These are phyloP conservation scores for Arabidopsis arenosa DNA, from an alignment of 345 rosid genomes.

Conservation along the genomic window DNA sequence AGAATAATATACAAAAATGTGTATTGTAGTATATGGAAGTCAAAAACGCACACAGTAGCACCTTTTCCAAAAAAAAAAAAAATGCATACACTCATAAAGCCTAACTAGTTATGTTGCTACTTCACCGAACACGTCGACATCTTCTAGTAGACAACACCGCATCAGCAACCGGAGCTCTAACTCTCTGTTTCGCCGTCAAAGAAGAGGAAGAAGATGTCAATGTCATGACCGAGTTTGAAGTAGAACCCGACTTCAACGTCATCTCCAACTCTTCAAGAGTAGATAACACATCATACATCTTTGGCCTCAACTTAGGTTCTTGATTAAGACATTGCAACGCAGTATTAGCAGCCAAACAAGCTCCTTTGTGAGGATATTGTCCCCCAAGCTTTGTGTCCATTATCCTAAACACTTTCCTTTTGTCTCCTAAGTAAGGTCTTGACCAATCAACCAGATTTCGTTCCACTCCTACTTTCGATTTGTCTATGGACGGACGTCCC, in stretches of 20 bases:
- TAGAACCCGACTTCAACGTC: constrained; percentile 18
- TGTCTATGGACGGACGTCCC: constrained; percentile 81
- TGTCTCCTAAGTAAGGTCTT: constrained; percentile 79
- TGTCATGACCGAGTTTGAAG: constrained; percentile 26
- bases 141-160: constrained; percentile 22
- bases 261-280: constrained; percentile 59
- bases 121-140: constrained; percentile 17
- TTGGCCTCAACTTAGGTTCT: constrained; percentile 78
- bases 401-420: constrained; percentile 75
- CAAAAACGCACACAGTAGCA: neutral
- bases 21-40: neutral
- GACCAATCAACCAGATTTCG: constrained; percentile 92
- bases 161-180: constrained; percentile 2
- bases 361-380: constrained; percentile 85
- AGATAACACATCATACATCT: constrained; percentile 76
- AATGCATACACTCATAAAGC: neutral
- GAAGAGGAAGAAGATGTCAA: constrained; percentile 22
- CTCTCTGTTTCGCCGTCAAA: neutral
- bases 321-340: constrained; percentile 65
- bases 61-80: neutral
- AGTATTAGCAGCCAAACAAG: constrained; percentile 67
- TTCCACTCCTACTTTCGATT: constrained; percentile 70
- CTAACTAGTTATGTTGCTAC: neutral
- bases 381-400: constrained; percentile 95
- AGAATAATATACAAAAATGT: too few species aligned